Evolutionary conservation across 139 green algal species (phyloP), one percentile per base, ranked within the genome.

Genomic region (Astrephomene gubernaculifera): DNA sequence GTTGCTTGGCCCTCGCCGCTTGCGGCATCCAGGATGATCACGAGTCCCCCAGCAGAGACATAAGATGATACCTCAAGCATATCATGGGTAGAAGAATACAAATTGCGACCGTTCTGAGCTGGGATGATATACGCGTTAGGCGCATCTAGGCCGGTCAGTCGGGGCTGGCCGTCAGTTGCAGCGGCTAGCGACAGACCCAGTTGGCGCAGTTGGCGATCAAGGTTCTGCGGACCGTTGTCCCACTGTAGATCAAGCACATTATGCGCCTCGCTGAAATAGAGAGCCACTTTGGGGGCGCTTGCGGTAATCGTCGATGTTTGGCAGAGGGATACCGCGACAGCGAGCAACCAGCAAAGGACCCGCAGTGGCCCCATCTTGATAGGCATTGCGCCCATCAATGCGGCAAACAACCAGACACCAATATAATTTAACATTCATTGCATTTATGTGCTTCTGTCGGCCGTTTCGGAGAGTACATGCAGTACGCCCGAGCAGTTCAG

Each of bases 81-180:
- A 25, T 82, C 74, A 27, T 82, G 54, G 0, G 57, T 57, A 39
- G 38, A 43, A 21, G 25, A 35, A 10, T 82, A 82, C 5, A 57
- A 71, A 1, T 36, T 60, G 38, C 57, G 10, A 14, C 74, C 74
- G 25, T 71, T 82, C 36, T 82, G 74, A 19, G 31, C 63, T 0
- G 74, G 74, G n/a, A 82, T 71, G 2, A 82, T 38, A 52, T 90
- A 84, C 41, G 70, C 83, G 31, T 45, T 71, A 29, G 79, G 78
- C 5, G 54, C n/a, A 14, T 81, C 38, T 39, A 80, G 63, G 22
- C 79, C 69, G 21, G 67, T 61, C 38, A 92, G 60, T n/a, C 31
- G 45, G n/a, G 85, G 54, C 25, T 85, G 83, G 8, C 81, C 86
- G 36, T 82, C 73, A 29, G 75, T 12, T 10, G 17, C 31, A 38